Percentiles rank a stretch among this genome's conserved stretches.
Conservation (phyloP, 139 green algal species). For the Auxenochlorella protothecoides region DNA sequence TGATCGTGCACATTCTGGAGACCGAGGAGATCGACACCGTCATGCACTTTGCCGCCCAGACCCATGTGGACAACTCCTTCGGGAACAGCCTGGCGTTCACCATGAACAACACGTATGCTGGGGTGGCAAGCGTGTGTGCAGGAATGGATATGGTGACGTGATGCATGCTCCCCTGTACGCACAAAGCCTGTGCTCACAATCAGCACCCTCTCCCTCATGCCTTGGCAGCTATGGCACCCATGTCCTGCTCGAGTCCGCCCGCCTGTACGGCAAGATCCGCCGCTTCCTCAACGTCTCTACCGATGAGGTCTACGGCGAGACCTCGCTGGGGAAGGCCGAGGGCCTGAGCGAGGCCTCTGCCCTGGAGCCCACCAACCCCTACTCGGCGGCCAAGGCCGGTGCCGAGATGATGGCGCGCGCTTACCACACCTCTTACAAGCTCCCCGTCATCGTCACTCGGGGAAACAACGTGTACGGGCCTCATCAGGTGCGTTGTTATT, state of each 20-base stretch:
- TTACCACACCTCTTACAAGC: conserved; percentile 76
- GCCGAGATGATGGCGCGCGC: conserved; percentile 95
- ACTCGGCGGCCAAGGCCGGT: conserved; percentile 92
- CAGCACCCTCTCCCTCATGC: neutral
- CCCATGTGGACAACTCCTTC: conserved; percentile 98
- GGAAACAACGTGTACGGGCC: conserved; percentile 99
- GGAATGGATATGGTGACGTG: too few species aligned
- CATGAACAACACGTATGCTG: conserved; percentile 87
- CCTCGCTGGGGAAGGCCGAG: conserved; percentile 49
- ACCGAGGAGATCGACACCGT: conserved; percentile 90
- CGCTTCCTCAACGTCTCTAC: conserved; percentile 94
- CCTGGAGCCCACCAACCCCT: conserved; percentile 97
- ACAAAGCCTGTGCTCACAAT: neutral
- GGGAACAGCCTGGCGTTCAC: conserved; percentile 90
- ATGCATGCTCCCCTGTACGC: too few species aligned
- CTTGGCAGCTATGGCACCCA: conserved; percentile 76
- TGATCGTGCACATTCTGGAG: conserved; percentile 75
- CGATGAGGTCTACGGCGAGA: conserved; percentile 82
- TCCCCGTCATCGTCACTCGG: conserved; percentile 91
- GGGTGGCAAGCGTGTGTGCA: too few species aligned
- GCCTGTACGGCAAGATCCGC: conserved; percentile 59
- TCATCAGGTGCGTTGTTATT: conserved; percentile 59
- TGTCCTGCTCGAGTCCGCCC: conserved; percentile 81
- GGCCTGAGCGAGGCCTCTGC: conserved; percentile 63
- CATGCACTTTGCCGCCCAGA: conserved; percentile 97